phyloP scores from a whole-genome alignment of 768 basidiomycete genomes.

The Agaricus subrufescens region DNA sequence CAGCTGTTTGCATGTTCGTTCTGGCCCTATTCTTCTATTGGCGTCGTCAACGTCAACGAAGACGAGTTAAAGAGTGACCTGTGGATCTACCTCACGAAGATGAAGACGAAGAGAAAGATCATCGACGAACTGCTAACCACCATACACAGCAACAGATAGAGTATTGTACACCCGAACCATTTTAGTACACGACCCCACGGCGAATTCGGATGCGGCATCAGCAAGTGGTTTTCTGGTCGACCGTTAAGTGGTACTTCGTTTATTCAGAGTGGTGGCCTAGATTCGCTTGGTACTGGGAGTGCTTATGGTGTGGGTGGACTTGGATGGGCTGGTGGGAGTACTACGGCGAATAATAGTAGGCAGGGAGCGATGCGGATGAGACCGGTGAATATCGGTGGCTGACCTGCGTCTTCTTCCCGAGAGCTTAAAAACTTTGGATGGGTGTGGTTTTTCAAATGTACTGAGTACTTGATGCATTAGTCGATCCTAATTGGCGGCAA shows the following conservation, averaged over 20 bases:
- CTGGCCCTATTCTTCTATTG: slow-evolving; percentile 42
- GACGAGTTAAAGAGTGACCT: slow-evolving; percentile 48
- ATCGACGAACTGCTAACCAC: slow-evolving; percentile 31
- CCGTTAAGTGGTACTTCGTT: slow-evolving; percentile 36
- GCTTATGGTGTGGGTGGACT: slow-evolving; percentile 8
- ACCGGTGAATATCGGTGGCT: slow-evolving; percentile 57
- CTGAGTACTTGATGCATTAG: too few species aligned
- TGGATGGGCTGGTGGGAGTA: slow-evolving; percentile 17
- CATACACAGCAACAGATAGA: slow-evolving; percentile 41
- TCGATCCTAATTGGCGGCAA: too few species aligned
- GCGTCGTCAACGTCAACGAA: slow-evolving; percentile 35
- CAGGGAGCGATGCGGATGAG: slow-evolving; percentile 55
- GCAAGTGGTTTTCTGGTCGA: slow-evolving; percentile 14
- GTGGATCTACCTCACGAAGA: slow-evolving; percentile 65
- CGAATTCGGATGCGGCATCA: slow-evolving; percentile 22
- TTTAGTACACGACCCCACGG: slow-evolving; percentile 62
- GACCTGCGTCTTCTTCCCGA: too few species aligned
- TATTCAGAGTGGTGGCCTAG: slow-evolving; percentile 43
- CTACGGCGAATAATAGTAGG: slow-evolving; percentile 27
- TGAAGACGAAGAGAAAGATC: slow-evolving; percentile 38
- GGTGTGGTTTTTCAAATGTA: too few species aligned
- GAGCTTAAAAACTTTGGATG: too few species aligned
- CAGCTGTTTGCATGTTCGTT: too few species aligned
- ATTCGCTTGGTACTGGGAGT: slow-evolving; percentile 17
- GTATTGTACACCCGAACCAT: slow-evolving; percentile 74